Conservation (phyloP, 2,329 filamentous ascomycete genomes). For the Colletotrichum euphorbiae region DNA sequence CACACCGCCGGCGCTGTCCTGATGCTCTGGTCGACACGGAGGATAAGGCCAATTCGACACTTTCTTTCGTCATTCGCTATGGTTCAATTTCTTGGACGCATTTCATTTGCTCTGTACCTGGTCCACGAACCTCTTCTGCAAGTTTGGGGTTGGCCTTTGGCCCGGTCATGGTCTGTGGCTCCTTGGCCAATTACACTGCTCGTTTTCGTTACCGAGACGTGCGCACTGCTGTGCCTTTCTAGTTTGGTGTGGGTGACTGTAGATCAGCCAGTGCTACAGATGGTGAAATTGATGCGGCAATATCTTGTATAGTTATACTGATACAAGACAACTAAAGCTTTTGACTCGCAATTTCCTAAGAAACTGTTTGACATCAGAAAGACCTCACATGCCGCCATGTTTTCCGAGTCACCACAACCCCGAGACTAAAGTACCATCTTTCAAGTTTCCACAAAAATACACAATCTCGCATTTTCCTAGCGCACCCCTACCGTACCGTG, state of each 20-base stretch:
- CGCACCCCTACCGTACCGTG: neutral
- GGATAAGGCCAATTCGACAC: neutral
- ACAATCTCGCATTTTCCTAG: neutral
- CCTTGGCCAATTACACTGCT: neutral
- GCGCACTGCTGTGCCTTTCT: neutral
- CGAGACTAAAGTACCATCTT: neutral
- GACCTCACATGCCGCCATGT: neutral
- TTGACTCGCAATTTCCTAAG: neutral
- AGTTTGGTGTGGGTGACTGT: neutral
- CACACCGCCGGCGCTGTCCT: neutral
- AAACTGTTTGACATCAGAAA: neutral
- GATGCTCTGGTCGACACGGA: neutral
- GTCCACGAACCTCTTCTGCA: neutral
- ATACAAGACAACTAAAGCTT: neutral
- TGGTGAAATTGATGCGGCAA: neutral
- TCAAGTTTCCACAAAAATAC: neutral
- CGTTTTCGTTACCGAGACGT: neutral
- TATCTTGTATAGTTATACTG: neutral
- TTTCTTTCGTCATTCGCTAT: neutral
- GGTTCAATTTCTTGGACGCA: neutral
- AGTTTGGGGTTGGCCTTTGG: constrained; percentile 4
- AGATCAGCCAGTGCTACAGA: neutral
- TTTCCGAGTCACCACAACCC: neutral
- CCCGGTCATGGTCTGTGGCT: neutral
- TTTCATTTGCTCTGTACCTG: neutral